A percentile compares a stretch with the other conserved stretches of the same genome.
Conservation (phyloP, 2,329 filamentous ascomycete genomes). For the Myriosclerotinia duriaeana region DNA sequence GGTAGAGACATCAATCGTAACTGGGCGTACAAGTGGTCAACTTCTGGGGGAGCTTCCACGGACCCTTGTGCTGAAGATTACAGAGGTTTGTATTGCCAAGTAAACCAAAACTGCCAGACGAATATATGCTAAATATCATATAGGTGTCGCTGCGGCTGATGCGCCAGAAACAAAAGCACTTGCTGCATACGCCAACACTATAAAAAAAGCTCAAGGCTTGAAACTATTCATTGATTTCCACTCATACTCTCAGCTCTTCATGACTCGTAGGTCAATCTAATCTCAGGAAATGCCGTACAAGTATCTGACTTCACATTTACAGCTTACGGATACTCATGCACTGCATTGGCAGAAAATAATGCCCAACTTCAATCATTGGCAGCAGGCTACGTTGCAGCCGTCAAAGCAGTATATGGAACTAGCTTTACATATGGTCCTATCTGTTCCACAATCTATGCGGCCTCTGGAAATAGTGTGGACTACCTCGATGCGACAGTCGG, state of each 20-base stretch:
- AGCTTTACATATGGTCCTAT: conserved; percentile 47
- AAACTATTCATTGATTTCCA: conserved; percentile 66
- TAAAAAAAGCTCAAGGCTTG: conserved; percentile 50
- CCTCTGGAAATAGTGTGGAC: conserved; percentile 48
- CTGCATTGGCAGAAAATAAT: conserved; percentile 47
- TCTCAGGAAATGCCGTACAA: not conserved
- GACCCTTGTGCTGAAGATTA: conserved; percentile 54
- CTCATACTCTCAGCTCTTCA: conserved; percentile 60
- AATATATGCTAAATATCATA: not conserved
- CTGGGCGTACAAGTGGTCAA: conserved; percentile 53
- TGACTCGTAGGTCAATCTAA: conserved; percentile 43
- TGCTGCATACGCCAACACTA: conserved; percentile 47
- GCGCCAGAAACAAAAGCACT: conserved; percentile 54
- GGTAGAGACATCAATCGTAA: conserved; percentile 60
- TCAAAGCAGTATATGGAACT: conserved; percentile 54
- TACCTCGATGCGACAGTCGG: conserved; percentile 46
- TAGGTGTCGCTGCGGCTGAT: conserved; percentile 46
- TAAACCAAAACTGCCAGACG: not conserved
- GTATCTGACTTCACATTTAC: conserved; percentile 1
- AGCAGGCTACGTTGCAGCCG: conserved; percentile 50
- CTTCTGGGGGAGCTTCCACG: conserved; percentile 49
- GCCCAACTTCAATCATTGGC: conserved; percentile 52
- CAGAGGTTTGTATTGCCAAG: conserved; percentile 36
- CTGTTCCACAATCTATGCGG: conserved; percentile 62
- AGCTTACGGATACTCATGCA: conserved; percentile 61